Percentiles rank a stretch among this genome's conserved stretches.
Conservation (phyloP, 2,329 filamentous ascomycete species). For the Cercospora sp. region DNA sequence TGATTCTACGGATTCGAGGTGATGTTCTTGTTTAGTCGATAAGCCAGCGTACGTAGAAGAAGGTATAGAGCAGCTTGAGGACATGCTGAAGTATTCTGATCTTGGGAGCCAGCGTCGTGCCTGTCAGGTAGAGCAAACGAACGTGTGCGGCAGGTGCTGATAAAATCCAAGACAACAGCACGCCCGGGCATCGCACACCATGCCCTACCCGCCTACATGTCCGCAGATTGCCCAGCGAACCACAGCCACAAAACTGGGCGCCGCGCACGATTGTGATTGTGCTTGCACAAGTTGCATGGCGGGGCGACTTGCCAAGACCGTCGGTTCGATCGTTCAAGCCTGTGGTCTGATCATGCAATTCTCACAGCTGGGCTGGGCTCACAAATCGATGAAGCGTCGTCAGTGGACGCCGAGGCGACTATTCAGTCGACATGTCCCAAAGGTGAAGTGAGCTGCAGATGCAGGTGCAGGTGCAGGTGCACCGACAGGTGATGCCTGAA, state of each 20-base stretch:
- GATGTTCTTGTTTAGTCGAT: not conserved
- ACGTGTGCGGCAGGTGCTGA: not conserved
- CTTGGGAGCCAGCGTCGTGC: not conserved
- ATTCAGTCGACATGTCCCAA: not conserved
- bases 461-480: not conserved
- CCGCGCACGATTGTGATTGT: not conserved
- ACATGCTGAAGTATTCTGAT: not conserved
- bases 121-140: not conserved
- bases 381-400: not conserved
- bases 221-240: slow-evolving; percentile 9
- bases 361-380: not conserved
- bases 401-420: not conserved
- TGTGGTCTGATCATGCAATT: not conserved
- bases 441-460: not conserved
- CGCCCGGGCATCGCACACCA: not conserved
- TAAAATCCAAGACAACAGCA: not conserved
- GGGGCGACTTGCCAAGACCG: not conserved
- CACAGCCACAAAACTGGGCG: not conserved
- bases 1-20: not conserved
- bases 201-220: not conserved
- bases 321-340: not conserved
- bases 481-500: not conserved
- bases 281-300: not conserved
- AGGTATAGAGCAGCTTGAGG: not conserved
- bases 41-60: not conserved